A percentile compares a stretch with the other conserved stretches of the same genome.
Conservation (phyloP, 306 rosid species). For the Fagus crenata region DNA sequence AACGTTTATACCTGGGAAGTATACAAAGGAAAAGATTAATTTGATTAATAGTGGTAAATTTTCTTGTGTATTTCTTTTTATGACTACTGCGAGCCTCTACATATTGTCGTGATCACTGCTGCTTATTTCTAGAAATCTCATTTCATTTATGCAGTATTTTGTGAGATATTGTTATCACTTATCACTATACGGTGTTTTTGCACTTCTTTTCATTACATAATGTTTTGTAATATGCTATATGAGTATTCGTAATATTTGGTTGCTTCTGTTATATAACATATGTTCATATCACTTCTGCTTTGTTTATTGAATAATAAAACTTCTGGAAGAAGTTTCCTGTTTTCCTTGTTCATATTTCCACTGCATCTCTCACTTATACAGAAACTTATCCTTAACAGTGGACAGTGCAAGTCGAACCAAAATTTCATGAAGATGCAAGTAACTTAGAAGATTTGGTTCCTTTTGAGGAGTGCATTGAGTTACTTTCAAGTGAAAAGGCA, state of each 20-base stretch:
- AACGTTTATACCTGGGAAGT: too few species aligned
- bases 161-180: background rate
- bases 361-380: background rate
- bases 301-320: background rate
- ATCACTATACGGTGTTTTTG: background rate
- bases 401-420: constrained; percentile 79
- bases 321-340: background rate
- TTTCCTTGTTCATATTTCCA: background rate
- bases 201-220: background rate
- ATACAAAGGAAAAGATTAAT: background rate
- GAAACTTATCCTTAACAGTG: constrained; percentile 58
- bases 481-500: constrained; percentile 60
- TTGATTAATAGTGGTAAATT: background rate
- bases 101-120: background rate
- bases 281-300: background rate
- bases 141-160: background rate
- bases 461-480: constrained; percentile 90
- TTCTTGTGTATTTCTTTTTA: background rate
- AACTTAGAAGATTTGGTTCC: constrained; percentile 85
- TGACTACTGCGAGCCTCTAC: background rate
- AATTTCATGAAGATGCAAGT: constrained; percentile 88
- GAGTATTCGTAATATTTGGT: background rate
- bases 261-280: background rate
- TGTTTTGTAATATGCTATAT: background rate
- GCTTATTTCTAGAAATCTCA: background rate